Conservation (phyloP, 257 asterid species). For the Striga asiatica region DNA sequence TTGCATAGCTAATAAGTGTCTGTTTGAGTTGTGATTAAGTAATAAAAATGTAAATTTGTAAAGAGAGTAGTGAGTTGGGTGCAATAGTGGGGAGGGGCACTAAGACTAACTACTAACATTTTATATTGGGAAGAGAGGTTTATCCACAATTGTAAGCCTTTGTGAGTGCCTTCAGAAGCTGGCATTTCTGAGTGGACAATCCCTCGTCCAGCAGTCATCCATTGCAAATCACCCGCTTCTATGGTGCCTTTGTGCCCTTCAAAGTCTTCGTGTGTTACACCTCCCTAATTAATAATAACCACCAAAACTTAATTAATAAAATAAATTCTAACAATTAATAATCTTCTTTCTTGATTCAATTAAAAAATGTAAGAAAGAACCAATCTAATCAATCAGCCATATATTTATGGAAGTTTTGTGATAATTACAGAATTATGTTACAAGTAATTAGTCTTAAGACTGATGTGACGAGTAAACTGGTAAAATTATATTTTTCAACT, state of each 20-base stretch:
- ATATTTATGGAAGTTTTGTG: no score
- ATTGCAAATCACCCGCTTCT: conserved; percentile 67
- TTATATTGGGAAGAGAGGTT: conserved; percentile 66
- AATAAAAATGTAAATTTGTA: background rate
- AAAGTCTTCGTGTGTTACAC: conserved; percentile 69
- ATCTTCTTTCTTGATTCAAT: no score
- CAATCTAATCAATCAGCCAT: no score
- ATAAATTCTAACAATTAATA: no score
- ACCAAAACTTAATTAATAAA: no score
- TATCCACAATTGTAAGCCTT: conserved; percentile 82
- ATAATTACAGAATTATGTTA: no score
- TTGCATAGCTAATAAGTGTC: no score
- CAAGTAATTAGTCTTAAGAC: no score
- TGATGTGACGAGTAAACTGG: no score
- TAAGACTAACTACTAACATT: conserved; percentile 67
- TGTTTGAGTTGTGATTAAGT: background rate
- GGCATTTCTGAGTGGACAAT: conserved; percentile 96
- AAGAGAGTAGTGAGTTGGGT: no score
- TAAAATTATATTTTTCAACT: no score
- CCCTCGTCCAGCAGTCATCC: conserved; percentile 99
- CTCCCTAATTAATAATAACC: conserved; percentile 42
- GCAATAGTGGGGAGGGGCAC: background rate
- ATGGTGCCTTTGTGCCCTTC: conserved; percentile 78
- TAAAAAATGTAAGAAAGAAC: no score
- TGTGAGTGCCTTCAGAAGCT: conserved; percentile 51